Percentiles rank a stretch among this genome's conserved stretches.
These are phyloP conservation scores for Zanthoxylum bungeanum DNA, from an alignment of 345 rosid species.

Conservation along the genomic window DNA sequence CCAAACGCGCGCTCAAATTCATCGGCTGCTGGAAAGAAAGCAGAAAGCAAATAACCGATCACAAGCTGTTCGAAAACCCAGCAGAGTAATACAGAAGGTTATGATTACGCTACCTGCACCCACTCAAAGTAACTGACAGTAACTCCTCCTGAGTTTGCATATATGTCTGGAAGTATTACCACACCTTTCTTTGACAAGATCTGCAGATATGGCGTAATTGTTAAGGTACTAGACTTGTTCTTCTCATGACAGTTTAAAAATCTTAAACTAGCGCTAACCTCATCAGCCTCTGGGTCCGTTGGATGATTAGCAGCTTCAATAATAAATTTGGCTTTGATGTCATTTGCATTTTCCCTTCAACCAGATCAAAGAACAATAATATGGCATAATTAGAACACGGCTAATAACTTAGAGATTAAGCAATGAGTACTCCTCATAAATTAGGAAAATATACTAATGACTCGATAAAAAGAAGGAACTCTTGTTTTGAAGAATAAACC, in stretches of 20 bases:
- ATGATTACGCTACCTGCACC: constrained; percentile 68
- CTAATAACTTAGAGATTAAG: background rate
- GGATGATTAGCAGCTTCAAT: constrained; percentile 98
- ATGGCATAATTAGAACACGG: background rate
- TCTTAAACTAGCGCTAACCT: constrained; percentile 41
- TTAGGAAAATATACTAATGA: background rate
- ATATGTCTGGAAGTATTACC: constrained; percentile 88
- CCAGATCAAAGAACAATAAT: background rate
- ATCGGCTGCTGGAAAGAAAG: background rate
- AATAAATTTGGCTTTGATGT: constrained; percentile 82
- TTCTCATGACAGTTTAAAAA: background rate
- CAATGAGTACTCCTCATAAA: background rate
- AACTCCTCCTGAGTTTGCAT: constrained; percentile 96
- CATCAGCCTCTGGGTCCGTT: constrained; percentile 95
- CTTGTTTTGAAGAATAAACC: constrained; percentile 31
- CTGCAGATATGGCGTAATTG: constrained; percentile 27
- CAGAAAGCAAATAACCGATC: background rate
- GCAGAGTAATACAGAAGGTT: background rate
- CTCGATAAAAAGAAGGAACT: background rate
- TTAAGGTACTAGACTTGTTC: background rate
- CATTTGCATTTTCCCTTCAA: constrained; percentile 79
- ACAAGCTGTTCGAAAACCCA: background rate
- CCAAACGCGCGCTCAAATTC: background rate
- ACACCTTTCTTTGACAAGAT: constrained; percentile 85
- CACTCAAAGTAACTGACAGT: constrained; percentile 98